Conservation (phyloP, 805 yeast genomes). For the Cyberlindnera mycetangii region DNA sequence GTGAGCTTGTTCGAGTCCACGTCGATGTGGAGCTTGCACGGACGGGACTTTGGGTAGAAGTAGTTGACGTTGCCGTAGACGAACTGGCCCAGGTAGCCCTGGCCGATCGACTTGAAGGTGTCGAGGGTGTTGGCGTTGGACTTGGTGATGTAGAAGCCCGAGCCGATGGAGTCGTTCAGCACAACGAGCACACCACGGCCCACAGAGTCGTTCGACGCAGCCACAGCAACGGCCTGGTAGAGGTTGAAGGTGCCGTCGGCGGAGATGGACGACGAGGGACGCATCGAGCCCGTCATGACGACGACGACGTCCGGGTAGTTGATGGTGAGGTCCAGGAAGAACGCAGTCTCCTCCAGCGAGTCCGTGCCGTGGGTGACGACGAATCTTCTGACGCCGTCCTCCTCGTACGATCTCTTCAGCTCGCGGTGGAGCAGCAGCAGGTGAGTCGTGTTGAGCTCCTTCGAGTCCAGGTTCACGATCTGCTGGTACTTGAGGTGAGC, state of each 20-base stretch:
- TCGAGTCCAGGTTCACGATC: constrained; percentile 59
- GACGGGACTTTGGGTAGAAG: constrained; percentile 60
- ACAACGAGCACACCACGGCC: constrained; percentile 64
- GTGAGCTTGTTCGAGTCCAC: constrained; percentile 29
- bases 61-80: constrained; percentile 64
- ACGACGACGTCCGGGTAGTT: constrained; percentile 50
- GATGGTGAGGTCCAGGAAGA: constrained; percentile 51
- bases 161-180: constrained; percentile 63
- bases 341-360: constrained; percentile 66
- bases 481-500: constrained; percentile 63
- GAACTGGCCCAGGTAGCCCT: constrained; percentile 68
- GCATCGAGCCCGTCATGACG: constrained; percentile 71
- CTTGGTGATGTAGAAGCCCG: constrained; percentile 69
- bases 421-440: constrained; percentile 45
- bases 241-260: constrained; percentile 74
- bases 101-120: constrained; percentile 64
- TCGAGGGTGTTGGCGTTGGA: constrained; percentile 69
- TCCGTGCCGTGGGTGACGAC: constrained; percentile 74
- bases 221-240: constrained; percentile 66
- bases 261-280: constrained; percentile 67
- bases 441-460: constrained; percentile 50
- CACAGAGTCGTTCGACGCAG: constrained; percentile 46
- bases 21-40: constrained; percentile 41
- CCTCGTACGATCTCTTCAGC: constrained; percentile 41
- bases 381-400: constrained; percentile 49